Conservation (phyloP, 176 grass and related monocot species). For the Oryza nivara region DNA sequence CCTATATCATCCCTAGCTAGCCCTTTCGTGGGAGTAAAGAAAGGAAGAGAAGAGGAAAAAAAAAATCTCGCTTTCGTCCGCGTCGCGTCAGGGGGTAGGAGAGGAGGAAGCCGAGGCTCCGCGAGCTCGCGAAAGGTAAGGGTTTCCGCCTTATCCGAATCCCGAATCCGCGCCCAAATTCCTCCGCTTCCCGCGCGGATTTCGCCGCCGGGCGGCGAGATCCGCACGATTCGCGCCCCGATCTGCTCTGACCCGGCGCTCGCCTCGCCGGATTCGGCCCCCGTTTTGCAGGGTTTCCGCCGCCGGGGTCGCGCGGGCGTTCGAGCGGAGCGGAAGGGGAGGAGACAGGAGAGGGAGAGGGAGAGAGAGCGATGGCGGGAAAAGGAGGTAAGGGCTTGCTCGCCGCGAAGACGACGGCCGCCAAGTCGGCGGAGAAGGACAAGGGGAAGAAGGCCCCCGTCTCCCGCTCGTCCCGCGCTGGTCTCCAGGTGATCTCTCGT, state of each 20-base stretch:
- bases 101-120: slow-evolving; percentile 1
- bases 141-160: slow-evolving; percentile 33
- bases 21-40: background rate
- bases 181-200: background rate
- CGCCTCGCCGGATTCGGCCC: slow-evolving; percentile 22
- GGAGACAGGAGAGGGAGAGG: no score
- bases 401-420: slow-evolving; percentile 73
- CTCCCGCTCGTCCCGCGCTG: slow-evolving; percentile 69
- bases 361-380: slow-evolving; percentile 49
- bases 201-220: background rate
- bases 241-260: slow-evolving; percentile 40
- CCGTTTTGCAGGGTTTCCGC: slow-evolving; percentile 15
- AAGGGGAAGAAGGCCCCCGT: slow-evolving; percentile 76
- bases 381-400: slow-evolving; percentile 68
- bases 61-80: slow-evolving; percentile 28
- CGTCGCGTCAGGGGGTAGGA: slow-evolving; percentile 10
- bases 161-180: background rate
- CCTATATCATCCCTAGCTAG: slow-evolving; percentile 22
- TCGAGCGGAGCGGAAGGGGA: slow-evolving; percentile 12
- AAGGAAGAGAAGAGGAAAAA: background rate
- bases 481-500: slow-evolving; percentile 51
- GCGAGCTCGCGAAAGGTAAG: slow-evolving; percentile 51
- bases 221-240: slow-evolving; percentile 33
- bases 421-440: slow-evolving; percentile 68
- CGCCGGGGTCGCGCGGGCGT: background rate